These are phyloP conservation scores for Cymbopogon citratus DNA, from an alignment of 176 grass and related monocot species.

Conservation along the genomic window DNA sequence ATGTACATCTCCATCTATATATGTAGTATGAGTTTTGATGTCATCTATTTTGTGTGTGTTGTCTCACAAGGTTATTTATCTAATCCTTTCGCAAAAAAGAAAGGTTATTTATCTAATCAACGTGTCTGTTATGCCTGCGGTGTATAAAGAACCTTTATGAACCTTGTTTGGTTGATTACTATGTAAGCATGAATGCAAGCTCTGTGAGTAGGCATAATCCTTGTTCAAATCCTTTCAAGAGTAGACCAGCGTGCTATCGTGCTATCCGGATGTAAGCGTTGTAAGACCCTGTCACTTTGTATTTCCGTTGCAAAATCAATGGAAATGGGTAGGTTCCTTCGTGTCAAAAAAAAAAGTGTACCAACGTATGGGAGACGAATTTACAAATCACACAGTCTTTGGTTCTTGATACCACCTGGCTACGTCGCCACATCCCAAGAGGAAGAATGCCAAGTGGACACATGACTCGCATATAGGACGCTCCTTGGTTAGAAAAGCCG, in stretches of 20 bases:
- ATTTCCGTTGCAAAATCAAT: too few relatives aligned
- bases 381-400: not conserved
- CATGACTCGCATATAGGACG: too few relatives aligned
- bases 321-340: too few relatives aligned
- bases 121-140: not conserved
- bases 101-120: too few relatives aligned
- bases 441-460: too few relatives aligned
- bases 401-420: not conserved
- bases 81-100: too few relatives aligned
- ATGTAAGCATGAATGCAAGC: not conserved
- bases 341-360: too few relatives aligned
- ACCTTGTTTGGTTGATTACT: not conserved
- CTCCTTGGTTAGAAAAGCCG: too few relatives aligned
- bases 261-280: too few relatives aligned
- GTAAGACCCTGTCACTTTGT: too few relatives aligned
- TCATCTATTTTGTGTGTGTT: not conserved
- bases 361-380: not conserved
- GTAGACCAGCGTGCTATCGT: too few relatives aligned
- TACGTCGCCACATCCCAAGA: too few relatives aligned
- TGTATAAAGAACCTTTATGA: not conserved
- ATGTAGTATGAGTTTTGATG: slow-evolving; percentile 41
- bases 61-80: not conserved
- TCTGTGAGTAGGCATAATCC: not conserved
- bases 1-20: slow-evolving; percentile 36
- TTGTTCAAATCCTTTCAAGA: not conserved